Base-by-base conservation (phyloP, 192 early-diverging fungal species). In the Coemansia sp. region DNA sequence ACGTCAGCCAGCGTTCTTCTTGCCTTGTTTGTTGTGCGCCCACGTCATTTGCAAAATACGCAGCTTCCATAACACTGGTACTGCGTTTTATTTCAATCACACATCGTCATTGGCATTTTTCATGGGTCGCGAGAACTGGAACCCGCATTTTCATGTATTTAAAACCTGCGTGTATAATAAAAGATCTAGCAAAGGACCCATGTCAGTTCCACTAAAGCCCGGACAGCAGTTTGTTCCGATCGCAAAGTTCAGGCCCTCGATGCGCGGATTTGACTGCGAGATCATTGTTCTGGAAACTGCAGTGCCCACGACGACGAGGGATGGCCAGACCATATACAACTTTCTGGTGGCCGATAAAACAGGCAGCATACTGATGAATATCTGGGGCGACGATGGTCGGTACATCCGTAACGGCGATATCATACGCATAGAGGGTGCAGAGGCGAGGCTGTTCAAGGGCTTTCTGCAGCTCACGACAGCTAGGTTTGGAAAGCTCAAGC, bases 201-300 rank as follows among this genome's bases (percentile, higher is more conserved):
- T 75, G 68, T 30, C 61, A 13, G 44, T 62, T 19, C 78, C 78
- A 29, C 58, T 64, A 31, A 80, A 70, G 36, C 68, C 59, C 19
- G 81, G 81, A 10, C 75, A 73, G 30, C 75, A 73, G 45, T 55
- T 84, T 3, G 59, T 74, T 8, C 61, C 59, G 22, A 73, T 84
- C 17, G 64, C 57, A 17, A 85, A 86, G 36, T 58, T 89, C 38
- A 73, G 81, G 29, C 84, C 87, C 6, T 71, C 68, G 23, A 82
- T 87, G 81, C 79, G 84, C 6, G 82, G 82, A 8, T 81, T 88
- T 45, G 82, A 85, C 58, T 81, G 85, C 63, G 86, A 89, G 42
- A 84, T 85, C 38, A 85, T 89, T 54, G 78, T 89, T 15, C 70
- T 89, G 6, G 83, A 89, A 36, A 82, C 83, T 55, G 78, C 78